Base-by-base conservation (phyloP, 2,329 filamentous ascomycete genomes). In the Diaporthe capsici region DNA sequence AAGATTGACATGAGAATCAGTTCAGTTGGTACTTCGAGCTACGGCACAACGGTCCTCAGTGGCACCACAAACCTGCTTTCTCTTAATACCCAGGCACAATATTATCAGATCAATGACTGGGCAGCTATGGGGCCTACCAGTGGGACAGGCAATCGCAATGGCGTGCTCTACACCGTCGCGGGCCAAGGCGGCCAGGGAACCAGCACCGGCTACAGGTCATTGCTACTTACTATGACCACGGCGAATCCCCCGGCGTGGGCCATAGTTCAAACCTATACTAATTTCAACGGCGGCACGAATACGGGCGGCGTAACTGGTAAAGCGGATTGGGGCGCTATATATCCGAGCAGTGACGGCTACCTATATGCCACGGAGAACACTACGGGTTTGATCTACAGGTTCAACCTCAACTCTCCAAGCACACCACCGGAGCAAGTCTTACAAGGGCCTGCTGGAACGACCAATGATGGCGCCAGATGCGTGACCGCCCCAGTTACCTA, bases 281-380 rank as follows among this genome's bases (percentile, higher is more conserved):
- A 2, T 1, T n/a, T 49, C 0, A 7, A 13, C 3, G 58, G 44
- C 3, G 44, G 49, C 28, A 25, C n/a, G 28, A 20, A 7, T 57
- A 1, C 22, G 39, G n/a, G 8, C 28, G 25, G 25, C 42, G 3
- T 8, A 5, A 7, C 9, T 8, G 53, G 70, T 37, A 10, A 9
- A 2, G 70, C 42, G 2, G 7, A 25, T 8, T 51, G 37, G 55
- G 55, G 31, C n/a, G 44, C 42, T 15, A 47, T 61, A 9, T 72
- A 61, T 31, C 22, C 70, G 4, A 51, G 8, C 17, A 8, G 9
- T 9, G 15, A 72, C 47, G 42, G 31, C 42, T 61, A 22, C 8
- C 44, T 51, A 1, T 70, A 42, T 28, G 65, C 49, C 65, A 55
- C 65, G n/a, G 57, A 71, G 55, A 49, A 58, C 28, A 49, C 12